Conservation (phyloP, 768 basidiomycete species). For the Tricholoma matsutake region DNA sequence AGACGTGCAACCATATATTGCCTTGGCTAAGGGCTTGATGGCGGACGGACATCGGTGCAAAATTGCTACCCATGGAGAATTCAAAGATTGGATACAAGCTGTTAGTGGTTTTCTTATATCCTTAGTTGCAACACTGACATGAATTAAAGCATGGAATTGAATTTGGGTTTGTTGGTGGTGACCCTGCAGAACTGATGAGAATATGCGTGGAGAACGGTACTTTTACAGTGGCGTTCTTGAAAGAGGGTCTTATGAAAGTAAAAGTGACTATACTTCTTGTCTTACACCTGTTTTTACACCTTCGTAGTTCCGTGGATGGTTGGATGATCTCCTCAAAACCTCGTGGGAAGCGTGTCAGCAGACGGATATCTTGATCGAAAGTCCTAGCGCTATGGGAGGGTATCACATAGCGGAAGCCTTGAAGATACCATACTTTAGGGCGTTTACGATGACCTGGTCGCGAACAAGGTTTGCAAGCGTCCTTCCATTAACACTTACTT, state of each 20-base stretch:
- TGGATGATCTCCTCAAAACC: slow-evolving; percentile 92
- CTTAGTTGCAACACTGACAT: slow-evolving; percentile 5
- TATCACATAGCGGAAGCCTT: slow-evolving; percentile 96
- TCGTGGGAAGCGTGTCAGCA: slow-evolving; percentile 97
- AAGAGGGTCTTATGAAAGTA: slow-evolving; percentile 86
- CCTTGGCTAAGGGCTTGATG: slow-evolving; percentile 87
- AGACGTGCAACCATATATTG: slow-evolving; percentile 98
- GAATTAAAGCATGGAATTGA: slow-evolving; percentile 84
- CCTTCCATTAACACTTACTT: slow-evolving; percentile 4
- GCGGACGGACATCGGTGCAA: slow-evolving; percentile 85
- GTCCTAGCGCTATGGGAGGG: slow-evolving; percentile 96
- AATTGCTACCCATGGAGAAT: slow-evolving; percentile 96
- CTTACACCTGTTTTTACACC: not conserved
- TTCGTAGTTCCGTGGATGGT: slow-evolving; percentile 89
- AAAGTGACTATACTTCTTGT: slow-evolving; percentile 6
- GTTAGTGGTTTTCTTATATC: slow-evolving; percentile 45
- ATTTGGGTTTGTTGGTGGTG: slow-evolving; percentile 91
- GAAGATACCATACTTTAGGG: slow-evolving; percentile 89
- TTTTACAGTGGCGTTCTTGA: slow-evolving; percentile 93
- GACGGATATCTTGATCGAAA: slow-evolving; percentile 91
- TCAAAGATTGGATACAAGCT: slow-evolving; percentile 91
- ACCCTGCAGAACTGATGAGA: slow-evolving; percentile 96
- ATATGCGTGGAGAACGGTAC: slow-evolving; percentile 98
- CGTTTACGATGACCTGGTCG: slow-evolving; percentile 98
- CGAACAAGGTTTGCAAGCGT: slow-evolving; percentile 62